Conservation (phyloP, 306 rosid species). For the Abrus pulchellus region DNA sequence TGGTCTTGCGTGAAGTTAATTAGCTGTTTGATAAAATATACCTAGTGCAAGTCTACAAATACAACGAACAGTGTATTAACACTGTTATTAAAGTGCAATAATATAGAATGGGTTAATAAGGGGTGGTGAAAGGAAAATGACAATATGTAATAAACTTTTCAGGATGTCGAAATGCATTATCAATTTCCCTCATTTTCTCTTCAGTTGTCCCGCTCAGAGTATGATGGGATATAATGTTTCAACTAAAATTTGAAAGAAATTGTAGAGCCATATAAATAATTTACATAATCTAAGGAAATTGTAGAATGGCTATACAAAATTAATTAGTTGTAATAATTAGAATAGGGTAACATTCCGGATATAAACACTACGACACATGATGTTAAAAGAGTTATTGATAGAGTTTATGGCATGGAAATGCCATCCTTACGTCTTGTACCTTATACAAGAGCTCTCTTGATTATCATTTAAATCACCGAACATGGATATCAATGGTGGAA, state of each 20-base stretch:
- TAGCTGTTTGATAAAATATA: not conserved
- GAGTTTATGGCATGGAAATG: not conserved
- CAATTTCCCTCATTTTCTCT: not conserved
- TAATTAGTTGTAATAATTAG: not conserved
- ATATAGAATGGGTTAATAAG: not conserved
- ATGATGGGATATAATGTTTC: not conserved
- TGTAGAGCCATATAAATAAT: not conserved
- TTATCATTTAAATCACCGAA: not conserved
- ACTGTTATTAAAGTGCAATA: not conserved
- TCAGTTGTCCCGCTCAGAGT: not conserved
- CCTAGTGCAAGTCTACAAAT: not conserved
- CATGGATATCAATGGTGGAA: constrained; percentile 7
- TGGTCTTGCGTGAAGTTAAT: not conserved
- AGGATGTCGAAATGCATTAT: not conserved
- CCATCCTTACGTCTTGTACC: constrained; percentile 2
- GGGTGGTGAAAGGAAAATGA: not conserved
- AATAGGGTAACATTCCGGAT: not conserved
- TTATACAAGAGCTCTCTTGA: not conserved
- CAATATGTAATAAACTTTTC: not conserved
- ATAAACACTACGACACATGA: not conserved
- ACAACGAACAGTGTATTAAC: not conserved
- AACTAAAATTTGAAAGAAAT: not conserved
- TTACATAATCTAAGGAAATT: not conserved
- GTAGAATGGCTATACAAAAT: not conserved
- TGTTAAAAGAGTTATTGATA: not conserved